These are phyloP conservation scores for Globisporangium okanoganense DNA, from an alignment of 352 stramenopile genomes.

Conservation along the genomic window DNA sequence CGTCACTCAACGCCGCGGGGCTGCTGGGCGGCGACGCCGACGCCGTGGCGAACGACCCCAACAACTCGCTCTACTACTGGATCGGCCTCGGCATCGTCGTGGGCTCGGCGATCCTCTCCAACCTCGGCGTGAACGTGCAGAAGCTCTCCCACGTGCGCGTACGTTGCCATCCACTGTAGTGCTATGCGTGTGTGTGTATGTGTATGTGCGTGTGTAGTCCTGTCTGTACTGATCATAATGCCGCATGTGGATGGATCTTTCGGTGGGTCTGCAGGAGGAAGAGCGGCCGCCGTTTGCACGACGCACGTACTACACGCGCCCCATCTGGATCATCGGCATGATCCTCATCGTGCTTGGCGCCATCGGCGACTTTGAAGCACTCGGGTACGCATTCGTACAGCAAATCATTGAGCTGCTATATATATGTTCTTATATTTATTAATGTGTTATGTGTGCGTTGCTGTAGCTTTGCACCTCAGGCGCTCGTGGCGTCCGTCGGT, in stretches of 20 bases:
- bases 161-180: slow-evolving; percentile 11
- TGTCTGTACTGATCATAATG: neutral
- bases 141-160: slow-evolving; percentile 83
- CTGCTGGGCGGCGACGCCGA: slow-evolving; percentile 5
- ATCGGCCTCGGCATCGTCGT: slow-evolving; percentile 80
- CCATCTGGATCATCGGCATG: slow-evolving; percentile 82
- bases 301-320: slow-evolving; percentile 78
- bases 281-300: slow-evolving; percentile 56
- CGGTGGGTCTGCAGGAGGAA: slow-evolving; percentile 36
- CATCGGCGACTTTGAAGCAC: slow-evolving; percentile 84
- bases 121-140: slow-evolving; percentile 84
- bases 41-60: slow-evolving; percentile 15
- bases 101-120: slow-evolving; percentile 75
- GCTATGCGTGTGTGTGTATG: neutral
- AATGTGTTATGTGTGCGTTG: neutral
- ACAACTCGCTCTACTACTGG: slow-evolving; percentile 77
- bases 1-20: slow-evolving; percentile 9
- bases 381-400: slow-evolving; percentile 32
- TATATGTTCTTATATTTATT: neutral
- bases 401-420: neutral
- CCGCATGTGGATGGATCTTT: slow-evolving; percentile 19
- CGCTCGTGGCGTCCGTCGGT: slow-evolving; percentile 81
- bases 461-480: slow-evolving; percentile 74
- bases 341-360: slow-evolving; percentile 74
- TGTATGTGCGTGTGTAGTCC: slow-evolving; percentile 4